Conservation (phyloP, 192 early-diverging fungal genomes). For the Umbelopsis isabellina region DNA sequence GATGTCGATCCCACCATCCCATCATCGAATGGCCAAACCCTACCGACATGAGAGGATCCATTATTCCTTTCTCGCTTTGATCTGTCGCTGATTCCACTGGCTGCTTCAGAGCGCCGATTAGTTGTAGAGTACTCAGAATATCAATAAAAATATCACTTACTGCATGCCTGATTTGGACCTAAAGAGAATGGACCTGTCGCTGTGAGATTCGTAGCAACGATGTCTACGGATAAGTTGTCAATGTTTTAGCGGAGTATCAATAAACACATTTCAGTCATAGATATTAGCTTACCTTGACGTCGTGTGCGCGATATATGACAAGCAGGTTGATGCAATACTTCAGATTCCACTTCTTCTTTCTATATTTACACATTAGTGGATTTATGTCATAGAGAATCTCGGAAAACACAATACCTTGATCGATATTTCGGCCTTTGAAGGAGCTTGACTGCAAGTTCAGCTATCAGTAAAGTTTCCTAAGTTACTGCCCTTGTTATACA, state of each 20-base stretch:
- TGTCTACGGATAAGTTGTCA: background rate
- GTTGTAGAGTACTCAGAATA: background rate
- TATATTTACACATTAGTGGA: background rate
- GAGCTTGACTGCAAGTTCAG: background rate
- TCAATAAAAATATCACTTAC: background rate
- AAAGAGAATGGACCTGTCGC: background rate
- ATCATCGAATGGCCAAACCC: too few relatives aligned
- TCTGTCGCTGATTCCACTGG: too few relatives aligned
- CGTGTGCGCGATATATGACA: background rate
- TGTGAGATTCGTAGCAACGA: background rate
- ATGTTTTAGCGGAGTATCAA: background rate
- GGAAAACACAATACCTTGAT: background rate
- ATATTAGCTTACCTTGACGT: conserved; percentile 1
- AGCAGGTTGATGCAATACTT: background rate
- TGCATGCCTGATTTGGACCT: background rate
- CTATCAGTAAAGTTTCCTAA: background rate
- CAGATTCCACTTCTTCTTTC: background rate
- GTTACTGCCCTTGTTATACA: background rate
- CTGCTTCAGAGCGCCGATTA: background rate
- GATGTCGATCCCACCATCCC: too few relatives aligned
- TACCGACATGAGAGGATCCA: too few relatives aligned
- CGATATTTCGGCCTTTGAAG: background rate
- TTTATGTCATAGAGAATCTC: background rate
- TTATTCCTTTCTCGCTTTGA: too few relatives aligned
- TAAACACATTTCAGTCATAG: background rate